phyloP scores from a whole-genome alignment of 2,329 filamentous ascomycete species.

The Ilyonectria sp. region DNA sequence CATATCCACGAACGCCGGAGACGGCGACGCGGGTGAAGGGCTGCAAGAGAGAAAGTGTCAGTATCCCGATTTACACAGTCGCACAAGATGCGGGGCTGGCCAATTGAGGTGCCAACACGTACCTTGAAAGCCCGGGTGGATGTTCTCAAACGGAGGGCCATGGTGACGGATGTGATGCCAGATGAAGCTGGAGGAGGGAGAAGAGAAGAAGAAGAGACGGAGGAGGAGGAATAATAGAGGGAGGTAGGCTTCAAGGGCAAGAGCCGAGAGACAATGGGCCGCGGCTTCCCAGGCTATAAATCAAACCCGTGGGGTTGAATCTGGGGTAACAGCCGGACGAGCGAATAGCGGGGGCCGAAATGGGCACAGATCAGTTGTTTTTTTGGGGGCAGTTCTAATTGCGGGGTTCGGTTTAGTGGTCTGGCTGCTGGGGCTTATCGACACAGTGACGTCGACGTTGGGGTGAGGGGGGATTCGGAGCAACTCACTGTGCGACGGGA shows the following conservation, averaged over 20 bases:
- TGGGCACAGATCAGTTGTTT: constrained; percentile 32
- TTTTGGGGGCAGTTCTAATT: constrained; percentile 16
- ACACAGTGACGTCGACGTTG: constrained; percentile 3
- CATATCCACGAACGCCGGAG: constrained; percentile 71
- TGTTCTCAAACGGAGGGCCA: constrained; percentile 76
- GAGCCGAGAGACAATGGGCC: constrained; percentile 35
- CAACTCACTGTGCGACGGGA: neutral
- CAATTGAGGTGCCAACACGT: constrained; percentile 47
- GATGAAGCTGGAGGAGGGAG: constrained; percentile 9
- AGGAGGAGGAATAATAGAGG: constrained; percentile 17
- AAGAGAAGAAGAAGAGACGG: constrained; percentile 10
- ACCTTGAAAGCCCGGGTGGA: constrained; percentile 77
- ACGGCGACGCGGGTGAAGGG: constrained; percentile 51
- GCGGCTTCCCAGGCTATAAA: constrained; percentile 43
- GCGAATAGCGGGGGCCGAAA: constrained; percentile 41
- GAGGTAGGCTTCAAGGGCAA: constrained; percentile 22
- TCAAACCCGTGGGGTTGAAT: constrained; percentile 45
- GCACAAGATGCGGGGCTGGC: neutral
- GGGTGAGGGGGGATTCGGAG: neutral
- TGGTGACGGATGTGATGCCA: constrained; percentile 52
- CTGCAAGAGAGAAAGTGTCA: constrained; percentile 37
- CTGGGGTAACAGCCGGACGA: constrained; percentile 47
- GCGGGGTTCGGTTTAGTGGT: constrained; percentile 17
- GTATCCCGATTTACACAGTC: constrained; percentile 2
- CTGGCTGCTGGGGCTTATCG: neutral